These are phyloP conservation scores for Phytophthora agathidicida DNA, from an alignment of 352 stramenopile genomes.

Conservation along the genomic window DNA sequence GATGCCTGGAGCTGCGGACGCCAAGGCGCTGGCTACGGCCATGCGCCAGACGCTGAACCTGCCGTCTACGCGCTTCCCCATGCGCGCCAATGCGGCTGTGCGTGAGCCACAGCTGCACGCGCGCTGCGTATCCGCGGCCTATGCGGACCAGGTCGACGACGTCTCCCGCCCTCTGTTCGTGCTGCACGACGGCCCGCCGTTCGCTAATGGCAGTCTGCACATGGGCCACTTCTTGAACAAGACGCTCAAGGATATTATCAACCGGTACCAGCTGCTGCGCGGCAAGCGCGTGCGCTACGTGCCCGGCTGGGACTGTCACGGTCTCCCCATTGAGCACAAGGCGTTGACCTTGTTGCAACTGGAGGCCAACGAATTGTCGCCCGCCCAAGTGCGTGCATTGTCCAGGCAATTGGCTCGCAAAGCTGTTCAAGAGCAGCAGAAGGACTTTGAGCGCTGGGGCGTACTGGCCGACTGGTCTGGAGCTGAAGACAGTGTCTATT, in stretches of 20 bases:
- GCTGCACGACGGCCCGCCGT: conserved; percentile 98
- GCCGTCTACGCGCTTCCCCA: conserved; percentile 95
- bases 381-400: conserved; percentile 92
- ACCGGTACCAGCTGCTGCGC: conserved; percentile 94
- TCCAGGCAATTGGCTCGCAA: conserved; percentile 93
- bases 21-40: conserved; percentile 69
- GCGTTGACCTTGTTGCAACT: conserved; percentile 93
- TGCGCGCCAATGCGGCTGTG: conserved; percentile 94
- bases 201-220: conserved; percentile 98
- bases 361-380: conserved; percentile 59
- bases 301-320: conserved; percentile 99
- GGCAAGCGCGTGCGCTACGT: conserved; percentile 95
- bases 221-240: conserved; percentile 96
- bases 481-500: conserved; percentile 87
- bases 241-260: conserved; percentile 98
- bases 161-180: conserved; percentile 74
- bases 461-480: conserved; percentile 87
- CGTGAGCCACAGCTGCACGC: conserved; percentile 78
- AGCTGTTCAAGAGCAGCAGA: conserved; percentile 93
- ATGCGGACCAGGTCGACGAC: conserved; percentile 47
- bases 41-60: conserved; percentile 95
- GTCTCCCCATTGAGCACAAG: conserved; percentile 99
- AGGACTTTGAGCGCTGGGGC: conserved; percentile 95
- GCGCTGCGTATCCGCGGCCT: conserved; percentile 69
- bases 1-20: conserved; percentile 34